Conservation (phyloP, 1,284 basidiomycete species). For the Coniferiporia sulphurascens region DNA sequence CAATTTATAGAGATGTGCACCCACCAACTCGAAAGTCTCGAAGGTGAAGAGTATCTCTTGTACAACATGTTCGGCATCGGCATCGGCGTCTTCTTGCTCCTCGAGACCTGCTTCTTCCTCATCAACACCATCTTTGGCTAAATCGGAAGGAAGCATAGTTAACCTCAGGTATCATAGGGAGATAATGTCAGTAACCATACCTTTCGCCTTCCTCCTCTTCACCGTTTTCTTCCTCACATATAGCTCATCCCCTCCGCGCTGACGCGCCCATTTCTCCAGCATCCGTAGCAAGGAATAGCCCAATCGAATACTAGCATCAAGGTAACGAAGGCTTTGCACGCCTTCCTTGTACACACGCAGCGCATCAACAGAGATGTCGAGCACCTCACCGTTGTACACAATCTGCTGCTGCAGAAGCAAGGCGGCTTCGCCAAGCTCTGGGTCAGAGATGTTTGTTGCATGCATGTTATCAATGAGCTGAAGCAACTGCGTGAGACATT, state of each 20-base stretch:
- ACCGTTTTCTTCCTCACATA: constrained; percentile 73
- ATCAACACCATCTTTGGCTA: constrained; percentile 40
- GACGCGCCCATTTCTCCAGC: constrained; percentile 83
- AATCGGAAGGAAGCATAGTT: background rate
- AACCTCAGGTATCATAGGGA: background rate
- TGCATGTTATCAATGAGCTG: constrained; percentile 72
- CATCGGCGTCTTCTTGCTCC: constrained; percentile 42
- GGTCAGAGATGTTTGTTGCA: constrained; percentile 35
- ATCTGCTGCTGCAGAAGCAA: constrained; percentile 81
- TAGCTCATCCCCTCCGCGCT: constrained; percentile 48
- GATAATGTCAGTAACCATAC: constrained; percentile 25
- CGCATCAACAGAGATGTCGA: constrained; percentile 80
- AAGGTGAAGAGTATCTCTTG: constrained; percentile 88
- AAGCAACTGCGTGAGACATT: constrained; percentile 86
- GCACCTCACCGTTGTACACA: constrained; percentile 89
- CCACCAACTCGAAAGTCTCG: constrained; percentile 80
- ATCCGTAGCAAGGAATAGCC: constrained; percentile 79
- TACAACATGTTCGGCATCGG: constrained; percentile 54
- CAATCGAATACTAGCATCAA: constrained; percentile 80
- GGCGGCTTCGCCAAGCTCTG: constrained; percentile 70
- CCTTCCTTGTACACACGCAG: constrained; percentile 73
- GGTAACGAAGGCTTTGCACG: constrained; percentile 66
- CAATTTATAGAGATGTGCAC: constrained; percentile 24
- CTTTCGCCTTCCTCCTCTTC: constrained; percentile 46
- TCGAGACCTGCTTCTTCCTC: constrained; percentile 52